A percentile compares a stretch with the other conserved stretches of the same genome.
Conservation (phyloP, 176 grass and related monocot genomes). For the Triticum urartu region DNA sequence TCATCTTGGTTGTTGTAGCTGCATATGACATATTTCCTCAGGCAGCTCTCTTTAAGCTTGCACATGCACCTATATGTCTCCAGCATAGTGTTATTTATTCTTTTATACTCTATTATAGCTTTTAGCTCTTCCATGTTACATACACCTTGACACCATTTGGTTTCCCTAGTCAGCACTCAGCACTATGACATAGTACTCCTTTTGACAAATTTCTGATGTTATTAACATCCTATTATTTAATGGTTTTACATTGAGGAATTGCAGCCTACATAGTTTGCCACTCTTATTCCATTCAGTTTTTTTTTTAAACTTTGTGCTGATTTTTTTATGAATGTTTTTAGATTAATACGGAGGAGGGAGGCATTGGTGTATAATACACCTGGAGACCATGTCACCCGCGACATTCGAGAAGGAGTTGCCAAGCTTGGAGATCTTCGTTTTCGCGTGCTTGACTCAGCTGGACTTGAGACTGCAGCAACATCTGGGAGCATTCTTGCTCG, state of each 20-base stretch:
- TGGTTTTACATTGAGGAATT: not conserved
- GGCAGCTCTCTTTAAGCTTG: not conserved
- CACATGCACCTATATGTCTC: not conserved
- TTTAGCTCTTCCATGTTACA: not conserved
- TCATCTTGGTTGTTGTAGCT: not conserved
- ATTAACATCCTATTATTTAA: not conserved
- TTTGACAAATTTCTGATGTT: not conserved
- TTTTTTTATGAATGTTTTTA: constrained; percentile 20
- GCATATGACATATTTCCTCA: not conserved
- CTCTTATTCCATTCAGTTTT: not conserved
- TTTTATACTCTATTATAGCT: not conserved
- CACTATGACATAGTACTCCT: constrained; percentile 1
- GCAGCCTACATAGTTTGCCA: not conserved
- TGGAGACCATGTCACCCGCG: constrained; percentile 90
- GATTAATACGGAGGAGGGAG: constrained; percentile 88
- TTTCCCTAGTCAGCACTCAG: constrained; percentile 10
- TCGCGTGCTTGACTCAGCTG: constrained; percentile 84
- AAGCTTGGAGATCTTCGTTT: constrained; percentile 96
- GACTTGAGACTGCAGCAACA: constrained; percentile 84
- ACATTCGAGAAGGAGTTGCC: constrained; percentile 86
- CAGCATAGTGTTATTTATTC: not conserved
- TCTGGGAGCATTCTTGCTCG: constrained; percentile 88
- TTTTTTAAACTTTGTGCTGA: not conserved
- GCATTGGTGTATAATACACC: constrained; percentile 96
- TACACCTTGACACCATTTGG: not conserved